Conservation (phyloP, 371 early-diverging fungal species). For the Rhizopus sp. region DNA sequence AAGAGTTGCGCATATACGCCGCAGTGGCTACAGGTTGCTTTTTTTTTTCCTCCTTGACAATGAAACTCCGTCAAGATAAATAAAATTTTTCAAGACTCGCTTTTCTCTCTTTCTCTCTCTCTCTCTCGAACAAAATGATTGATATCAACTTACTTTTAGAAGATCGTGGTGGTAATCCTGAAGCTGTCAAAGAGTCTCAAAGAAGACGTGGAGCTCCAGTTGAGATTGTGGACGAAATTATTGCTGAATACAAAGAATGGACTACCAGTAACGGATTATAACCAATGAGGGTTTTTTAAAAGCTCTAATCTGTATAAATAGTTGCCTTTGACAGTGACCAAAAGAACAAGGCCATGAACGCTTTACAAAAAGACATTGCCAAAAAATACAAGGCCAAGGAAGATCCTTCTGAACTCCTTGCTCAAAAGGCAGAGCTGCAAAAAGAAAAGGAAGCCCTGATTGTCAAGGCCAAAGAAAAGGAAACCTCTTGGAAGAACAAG, state of each 20-base stretch:
- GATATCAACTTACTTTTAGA: slow-evolving; percentile 92
- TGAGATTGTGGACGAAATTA: slow-evolving; percentile 90
- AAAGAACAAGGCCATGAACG: slow-evolving; percentile 89
- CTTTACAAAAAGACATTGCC: slow-evolving; percentile 91
- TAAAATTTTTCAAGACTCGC: slow-evolving; percentile 10
- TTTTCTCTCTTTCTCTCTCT: background rate
- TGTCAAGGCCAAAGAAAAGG: slow-evolving; percentile 74
- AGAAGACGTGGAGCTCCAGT: slow-evolving; percentile 84
- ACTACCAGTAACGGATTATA: slow-evolving; percentile 64
- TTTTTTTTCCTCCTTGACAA: too few species aligned
- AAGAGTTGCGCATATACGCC: background rate
- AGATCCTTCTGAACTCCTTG: slow-evolving; percentile 79
- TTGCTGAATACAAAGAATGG: slow-evolving; percentile 93
- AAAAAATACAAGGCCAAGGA: slow-evolving; percentile 91
- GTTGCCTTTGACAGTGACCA: slow-evolving; percentile 88
- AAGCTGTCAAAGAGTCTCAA: slow-evolving; percentile 91
- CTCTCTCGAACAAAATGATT: slow-evolving; percentile 52
- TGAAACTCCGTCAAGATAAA: background rate
- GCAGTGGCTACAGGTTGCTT: too few species aligned
- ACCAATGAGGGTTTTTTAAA: slow-evolving; percentile 10
- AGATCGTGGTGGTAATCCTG: slow-evolving; percentile 96
- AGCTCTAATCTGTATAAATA: slow-evolving; percentile 21
- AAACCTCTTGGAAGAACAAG: slow-evolving; percentile 67
- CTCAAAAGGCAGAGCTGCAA: slow-evolving; percentile 73
- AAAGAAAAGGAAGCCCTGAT: slow-evolving; percentile 72